These are phyloP conservation scores for Pichia californica DNA, from an alignment of 805 yeast genomes.

Conservation along the genomic window DNA sequence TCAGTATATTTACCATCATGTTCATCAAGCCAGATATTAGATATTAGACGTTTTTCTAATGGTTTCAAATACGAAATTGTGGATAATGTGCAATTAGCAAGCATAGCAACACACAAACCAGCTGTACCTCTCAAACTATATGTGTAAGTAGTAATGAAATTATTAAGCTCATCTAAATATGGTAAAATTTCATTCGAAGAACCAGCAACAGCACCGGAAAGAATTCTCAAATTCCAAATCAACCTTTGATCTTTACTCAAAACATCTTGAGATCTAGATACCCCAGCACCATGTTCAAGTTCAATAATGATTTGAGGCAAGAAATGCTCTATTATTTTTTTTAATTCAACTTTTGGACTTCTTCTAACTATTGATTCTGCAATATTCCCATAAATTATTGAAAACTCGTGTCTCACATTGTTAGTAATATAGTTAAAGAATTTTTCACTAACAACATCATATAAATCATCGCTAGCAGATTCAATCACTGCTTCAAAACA, in stretches of 20 bases:
- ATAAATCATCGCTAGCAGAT: conserved; percentile 53
- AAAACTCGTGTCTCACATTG: conserved; percentile 52
- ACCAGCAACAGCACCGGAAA: conserved; percentile 66
- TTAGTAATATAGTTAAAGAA: conserved; percentile 54
- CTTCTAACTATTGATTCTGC: conserved; percentile 67
- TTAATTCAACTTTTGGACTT: conserved; percentile 44
- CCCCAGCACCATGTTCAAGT: conserved; percentile 79
- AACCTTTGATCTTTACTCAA: conserved; percentile 74
- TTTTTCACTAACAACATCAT: conserved; percentile 37
- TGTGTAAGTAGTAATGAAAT: conserved; percentile 44
- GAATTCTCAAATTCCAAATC: conserved; percentile 60
- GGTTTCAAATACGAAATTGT: conserved; percentile 57
- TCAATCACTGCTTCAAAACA: conserved; percentile 46
- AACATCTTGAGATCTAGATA: conserved; percentile 55
- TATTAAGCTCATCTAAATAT: conserved; percentile 39
- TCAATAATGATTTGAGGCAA: conserved; percentile 55
- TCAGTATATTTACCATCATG: conserved; percentile 35
- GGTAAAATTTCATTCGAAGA: conserved; percentile 48
- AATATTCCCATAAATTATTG: conserved; percentile 63
- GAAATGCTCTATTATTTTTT: conserved; percentile 38
- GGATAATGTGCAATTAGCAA: conserved; percentile 56
- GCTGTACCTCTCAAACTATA: conserved; percentile 47
- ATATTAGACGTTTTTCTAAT: conserved; percentile 47
- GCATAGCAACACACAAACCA: conserved; percentile 49
- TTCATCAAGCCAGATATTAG: conserved; percentile 35